Evolutionary conservation across 495 filamentous ascomycete genomes (phyloP).

Genomic region (Penicillium desertorum): DNA sequence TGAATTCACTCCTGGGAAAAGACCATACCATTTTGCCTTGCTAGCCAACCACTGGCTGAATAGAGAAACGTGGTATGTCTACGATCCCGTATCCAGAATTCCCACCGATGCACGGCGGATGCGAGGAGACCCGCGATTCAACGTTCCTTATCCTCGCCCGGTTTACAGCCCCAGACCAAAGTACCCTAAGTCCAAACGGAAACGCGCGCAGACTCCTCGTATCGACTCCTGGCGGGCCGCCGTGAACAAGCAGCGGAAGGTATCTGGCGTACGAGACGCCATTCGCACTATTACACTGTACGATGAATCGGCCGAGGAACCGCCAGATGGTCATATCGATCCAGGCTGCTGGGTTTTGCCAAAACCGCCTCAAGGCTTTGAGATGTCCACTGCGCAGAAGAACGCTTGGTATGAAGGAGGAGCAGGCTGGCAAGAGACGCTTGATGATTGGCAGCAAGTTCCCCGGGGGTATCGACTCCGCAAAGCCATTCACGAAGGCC

Average conservation of each 20-base stretch:
- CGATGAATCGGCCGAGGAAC: constrained; percentile 42
- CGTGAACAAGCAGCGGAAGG: constrained; percentile 36
- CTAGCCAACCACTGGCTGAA: constrained; percentile 50
- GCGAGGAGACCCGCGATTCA: constrained; percentile 41
- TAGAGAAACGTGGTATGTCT: constrained; percentile 41
- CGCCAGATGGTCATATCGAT: constrained; percentile 42
- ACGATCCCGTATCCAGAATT: constrained; percentile 41
- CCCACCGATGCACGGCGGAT: constrained; percentile 33
- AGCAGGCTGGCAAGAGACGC: constrained; percentile 44
- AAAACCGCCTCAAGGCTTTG: constrained; percentile 44
- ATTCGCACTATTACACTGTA: constrained; percentile 33
- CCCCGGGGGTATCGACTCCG: constrained; percentile 37
- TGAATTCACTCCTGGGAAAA: constrained; percentile 42
- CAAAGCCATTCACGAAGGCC: constrained; percentile 38
- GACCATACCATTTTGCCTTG: constrained; percentile 43
- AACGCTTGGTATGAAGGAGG: constrained; percentile 46
- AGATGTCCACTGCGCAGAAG: constrained; percentile 37
- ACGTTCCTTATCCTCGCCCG: constrained; percentile 32
- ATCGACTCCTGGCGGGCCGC: constrained; percentile 45
- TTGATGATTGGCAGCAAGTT: constrained; percentile 44
- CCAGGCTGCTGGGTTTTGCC: constrained; percentile 45
- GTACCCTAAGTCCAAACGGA: constrained; percentile 24
- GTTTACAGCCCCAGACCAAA: constrained; percentile 25
- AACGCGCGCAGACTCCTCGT: constrained; percentile 25
- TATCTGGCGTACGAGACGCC: constrained; percentile 27